Evolutionary conservation across 2,329 filamentous ascomycete species (phyloP).

Genomic region (Tolypocladium album): DNA sequence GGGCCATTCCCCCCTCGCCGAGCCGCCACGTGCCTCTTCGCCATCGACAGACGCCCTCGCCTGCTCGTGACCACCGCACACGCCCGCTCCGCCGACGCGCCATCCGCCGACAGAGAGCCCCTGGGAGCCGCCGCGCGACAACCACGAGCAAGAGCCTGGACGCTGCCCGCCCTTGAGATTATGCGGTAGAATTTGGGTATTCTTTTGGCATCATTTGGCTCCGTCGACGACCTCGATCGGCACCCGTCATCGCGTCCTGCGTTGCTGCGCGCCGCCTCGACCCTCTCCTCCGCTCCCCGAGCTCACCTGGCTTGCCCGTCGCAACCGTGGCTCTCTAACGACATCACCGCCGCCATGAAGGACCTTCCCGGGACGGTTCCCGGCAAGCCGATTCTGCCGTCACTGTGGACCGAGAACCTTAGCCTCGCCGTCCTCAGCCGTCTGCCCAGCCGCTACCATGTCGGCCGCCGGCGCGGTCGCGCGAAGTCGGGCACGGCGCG

Average conservation of each 20-base stretch:
- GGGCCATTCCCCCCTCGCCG: background rate
- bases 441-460: constrained; percentile 27
- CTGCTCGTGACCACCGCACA: no score
- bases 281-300: background rate
- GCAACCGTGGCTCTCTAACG: constrained; percentile 6
- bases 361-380: constrained; percentile 24
- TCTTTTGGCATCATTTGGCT: constrained; percentile 13
- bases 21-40: background rate
- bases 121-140: background rate
- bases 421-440: constrained; percentile 32
- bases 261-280: background rate
- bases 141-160: background rate
- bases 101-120: background rate
- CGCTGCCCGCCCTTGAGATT: constrained; percentile 14
- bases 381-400: constrained; percentile 29
- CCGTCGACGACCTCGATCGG: background rate
- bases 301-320: background rate
- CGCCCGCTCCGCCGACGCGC: background rate
- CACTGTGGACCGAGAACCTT: constrained; percentile 28
- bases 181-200: constrained; percentile 26
- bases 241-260: background rate
- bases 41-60: background rate
- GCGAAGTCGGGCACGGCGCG: constrained; percentile 25
- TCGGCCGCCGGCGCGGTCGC: constrained; percentile 25
- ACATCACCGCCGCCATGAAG: constrained; percentile 19